Conservation (phyloP, 1,284 basidiomycete genomes). For the Trichosporon sp. region DNA sequence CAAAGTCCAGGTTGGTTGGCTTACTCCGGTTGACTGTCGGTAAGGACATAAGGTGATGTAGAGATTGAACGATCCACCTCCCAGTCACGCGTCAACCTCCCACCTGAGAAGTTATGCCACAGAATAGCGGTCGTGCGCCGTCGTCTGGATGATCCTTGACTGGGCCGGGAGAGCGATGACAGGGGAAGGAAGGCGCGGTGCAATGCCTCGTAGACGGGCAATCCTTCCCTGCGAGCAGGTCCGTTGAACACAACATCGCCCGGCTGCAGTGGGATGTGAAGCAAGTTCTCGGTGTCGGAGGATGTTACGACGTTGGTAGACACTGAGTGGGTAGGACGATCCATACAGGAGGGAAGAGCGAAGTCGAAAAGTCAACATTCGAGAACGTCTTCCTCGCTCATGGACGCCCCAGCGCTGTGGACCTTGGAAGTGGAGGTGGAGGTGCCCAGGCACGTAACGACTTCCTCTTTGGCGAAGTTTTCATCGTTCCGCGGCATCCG, state of each 20-base stretch:
- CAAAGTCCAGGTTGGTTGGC: too few species aligned
- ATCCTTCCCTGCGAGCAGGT: not conserved
- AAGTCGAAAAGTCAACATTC: not conserved
- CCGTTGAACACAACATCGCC: not conserved
- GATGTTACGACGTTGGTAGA: not conserved
- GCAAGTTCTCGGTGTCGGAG: not conserved
- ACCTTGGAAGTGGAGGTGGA: not conserved
- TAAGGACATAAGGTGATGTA: too few species aligned
- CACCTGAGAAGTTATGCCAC: not conserved
- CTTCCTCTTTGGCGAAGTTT: too few species aligned
- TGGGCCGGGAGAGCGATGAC: not conserved
- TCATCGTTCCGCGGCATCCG: too few species aligned
- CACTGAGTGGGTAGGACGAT: not conserved
- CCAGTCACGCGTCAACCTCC: not conserved
- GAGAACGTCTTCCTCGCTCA: too few species aligned
- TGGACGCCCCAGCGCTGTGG: too few species aligned
- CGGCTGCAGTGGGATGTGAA: not conserved
- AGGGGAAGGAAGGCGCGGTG: not conserved
- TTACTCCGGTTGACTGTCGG: too few species aligned
- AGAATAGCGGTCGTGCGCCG: not conserved
- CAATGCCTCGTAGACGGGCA: not conserved
- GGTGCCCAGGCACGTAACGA: not conserved
- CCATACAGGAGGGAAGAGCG: not conserved
- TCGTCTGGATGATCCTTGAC: not conserved
- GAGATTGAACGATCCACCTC: not conserved